Evolutionary conservation across 257 asterid species (phyloP).

Genomic region (Rubia yunnanensis): DNA sequence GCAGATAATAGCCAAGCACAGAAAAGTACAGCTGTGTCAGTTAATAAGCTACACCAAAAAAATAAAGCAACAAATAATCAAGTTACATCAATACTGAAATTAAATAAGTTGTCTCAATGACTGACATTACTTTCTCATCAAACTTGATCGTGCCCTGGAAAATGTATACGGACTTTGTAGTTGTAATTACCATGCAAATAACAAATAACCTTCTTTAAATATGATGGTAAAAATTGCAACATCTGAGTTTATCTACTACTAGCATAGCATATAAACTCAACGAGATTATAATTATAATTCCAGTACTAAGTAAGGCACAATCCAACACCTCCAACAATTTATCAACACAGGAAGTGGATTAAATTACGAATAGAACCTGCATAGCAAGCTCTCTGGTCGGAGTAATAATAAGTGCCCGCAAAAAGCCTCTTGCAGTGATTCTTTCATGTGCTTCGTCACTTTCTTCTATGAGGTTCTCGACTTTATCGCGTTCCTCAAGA

Average conservation of each 20-base stretch:
- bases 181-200: background rate
- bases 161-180: background rate
- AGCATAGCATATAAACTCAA: background rate
- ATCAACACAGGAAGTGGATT: constrained; percentile 11
- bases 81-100: background rate
- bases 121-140: background rate
- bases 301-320: background rate
- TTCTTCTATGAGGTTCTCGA: constrained; percentile 37
- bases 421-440: constrained; percentile 43
- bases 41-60: background rate
- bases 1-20: background rate
- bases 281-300: background rate
- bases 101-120: background rate
- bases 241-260: background rate
- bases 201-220: background rate
- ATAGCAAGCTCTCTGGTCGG: constrained; percentile 99
- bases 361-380: constrained; percentile 40
- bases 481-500: constrained; percentile 82
- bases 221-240: background rate
- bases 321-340: background rate
- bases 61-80: background rate
- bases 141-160: background rate
- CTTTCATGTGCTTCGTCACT: constrained; percentile 51
- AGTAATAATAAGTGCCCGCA: constrained; percentile 85
- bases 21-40: background rate